phyloP scores from a whole-genome alignment of 2,329 filamentous ascomycete genomes.

The Corynespora cassiicola region DNA sequence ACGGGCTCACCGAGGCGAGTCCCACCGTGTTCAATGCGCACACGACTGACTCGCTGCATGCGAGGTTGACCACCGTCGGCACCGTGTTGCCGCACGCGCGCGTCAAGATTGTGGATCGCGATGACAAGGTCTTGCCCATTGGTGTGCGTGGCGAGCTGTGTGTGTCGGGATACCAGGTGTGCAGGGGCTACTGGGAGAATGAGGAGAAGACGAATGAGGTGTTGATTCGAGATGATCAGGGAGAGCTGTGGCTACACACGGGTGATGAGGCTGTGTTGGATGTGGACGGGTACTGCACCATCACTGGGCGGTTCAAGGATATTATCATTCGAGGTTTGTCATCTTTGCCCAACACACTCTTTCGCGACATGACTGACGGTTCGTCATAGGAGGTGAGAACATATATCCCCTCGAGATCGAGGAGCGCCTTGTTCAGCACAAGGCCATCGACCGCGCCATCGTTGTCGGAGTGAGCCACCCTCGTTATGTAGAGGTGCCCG shows the following conservation, averaged over 20 bases:
- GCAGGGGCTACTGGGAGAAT: conserved; percentile 70
- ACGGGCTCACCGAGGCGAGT: conserved; percentile 75
- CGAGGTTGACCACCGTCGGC: conserved; percentile 74
- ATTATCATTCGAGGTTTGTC: conserved; percentile 73
- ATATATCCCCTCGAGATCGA: conserved; percentile 76
- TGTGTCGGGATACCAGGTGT: conserved; percentile 79
- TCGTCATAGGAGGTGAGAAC: conserved; percentile 41
- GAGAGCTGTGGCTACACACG: conserved; percentile 48
- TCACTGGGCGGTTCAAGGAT: conserved; percentile 80
- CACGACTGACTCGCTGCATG: conserved; percentile 72
- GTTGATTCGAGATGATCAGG: conserved; percentile 70
- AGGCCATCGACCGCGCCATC: conserved; percentile 67
- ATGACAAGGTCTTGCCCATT: conserved; percentile 70
- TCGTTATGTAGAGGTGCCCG: conserved; percentile 78
- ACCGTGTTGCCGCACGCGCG: conserved; percentile 75
- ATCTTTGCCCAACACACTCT: neutral
- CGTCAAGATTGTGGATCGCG: conserved; percentile 77
- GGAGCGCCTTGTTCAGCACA: conserved; percentile 71
- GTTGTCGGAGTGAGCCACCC: conserved; percentile 73
- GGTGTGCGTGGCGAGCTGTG: conserved; percentile 76
- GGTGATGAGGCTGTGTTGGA: conserved; percentile 49
- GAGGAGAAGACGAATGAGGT: conserved; percentile 76
- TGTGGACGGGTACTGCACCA: conserved; percentile 66
- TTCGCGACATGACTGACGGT: too few relatives aligned
- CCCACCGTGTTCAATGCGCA: conserved; percentile 84